Evolutionary conservation across 1,284 basidiomycete species (phyloP).

Genomic region (Marasmius tenuissimus): DNA sequence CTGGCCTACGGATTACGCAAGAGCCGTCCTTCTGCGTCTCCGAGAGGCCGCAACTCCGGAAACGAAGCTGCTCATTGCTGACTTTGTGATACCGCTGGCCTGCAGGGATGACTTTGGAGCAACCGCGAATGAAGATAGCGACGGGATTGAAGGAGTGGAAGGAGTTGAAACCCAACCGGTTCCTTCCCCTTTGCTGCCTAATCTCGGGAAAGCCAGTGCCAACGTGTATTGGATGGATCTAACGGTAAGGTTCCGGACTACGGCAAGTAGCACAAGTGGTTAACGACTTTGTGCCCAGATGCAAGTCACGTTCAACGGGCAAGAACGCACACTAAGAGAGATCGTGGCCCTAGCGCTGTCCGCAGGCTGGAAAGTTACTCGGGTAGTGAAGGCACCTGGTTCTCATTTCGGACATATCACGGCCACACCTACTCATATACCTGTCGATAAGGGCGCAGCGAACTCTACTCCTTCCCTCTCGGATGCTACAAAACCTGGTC

Average conservation of each 20-base stretch:
- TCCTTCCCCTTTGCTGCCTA: conserved; percentile 60
- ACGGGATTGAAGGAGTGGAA: conserved; percentile 34
- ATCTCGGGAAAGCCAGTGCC: conserved; percentile 69
- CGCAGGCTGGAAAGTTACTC: conserved; percentile 67
- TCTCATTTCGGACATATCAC: conserved; percentile 68
- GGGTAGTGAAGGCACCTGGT: conserved; percentile 57
- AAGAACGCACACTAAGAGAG: conserved; percentile 71
- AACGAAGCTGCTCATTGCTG: conserved; percentile 65
- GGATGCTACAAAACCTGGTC: conserved; percentile 17
- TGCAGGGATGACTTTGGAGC: conserved; percentile 51
- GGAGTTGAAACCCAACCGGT: conserved; percentile 46
- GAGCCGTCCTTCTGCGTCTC: conserved; percentile 48
- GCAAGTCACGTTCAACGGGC: conserved; percentile 68
- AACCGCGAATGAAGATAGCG: conserved; percentile 13
- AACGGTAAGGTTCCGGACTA: conserved; percentile 42
- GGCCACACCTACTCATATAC: conserved; percentile 57
- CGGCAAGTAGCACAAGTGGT: conserved; percentile 1
- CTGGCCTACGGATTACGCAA: conserved; percentile 67
- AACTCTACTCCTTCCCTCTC: conserved; percentile 26
- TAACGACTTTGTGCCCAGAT: conserved; percentile 43
- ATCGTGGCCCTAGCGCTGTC: conserved; percentile 53
- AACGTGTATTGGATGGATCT: conserved; percentile 75
- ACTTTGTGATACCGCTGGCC: conserved; percentile 67
- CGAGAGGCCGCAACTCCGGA: conserved; percentile 48
- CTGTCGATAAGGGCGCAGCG: conserved; percentile 26